A percentile compares a stretch with the other conserved stretches of the same genome.
Evolutionary conservation across 495 filamentous ascomycete genomes (phyloP).

Genomic region (Astrothelium macrocarpum): DNA sequence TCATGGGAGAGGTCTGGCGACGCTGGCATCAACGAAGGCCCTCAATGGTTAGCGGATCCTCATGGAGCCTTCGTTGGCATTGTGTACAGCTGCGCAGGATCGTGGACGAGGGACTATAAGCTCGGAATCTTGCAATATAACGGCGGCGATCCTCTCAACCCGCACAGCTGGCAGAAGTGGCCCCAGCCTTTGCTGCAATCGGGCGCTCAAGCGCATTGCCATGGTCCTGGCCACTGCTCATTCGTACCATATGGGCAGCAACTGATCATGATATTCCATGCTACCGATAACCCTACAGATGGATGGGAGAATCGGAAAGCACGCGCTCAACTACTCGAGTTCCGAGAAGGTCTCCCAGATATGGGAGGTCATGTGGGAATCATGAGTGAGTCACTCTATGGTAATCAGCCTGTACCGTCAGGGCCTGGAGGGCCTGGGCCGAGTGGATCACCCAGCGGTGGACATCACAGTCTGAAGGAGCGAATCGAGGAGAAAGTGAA

Average conservation of each 20-base stretch:
- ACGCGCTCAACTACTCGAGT: slow-evolving; percentile 25
- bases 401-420: neutral
- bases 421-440: neutral
- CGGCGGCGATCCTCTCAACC: slow-evolving; percentile 25
- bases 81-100: slow-evolving; percentile 26
- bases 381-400: neutral
- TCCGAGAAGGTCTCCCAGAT: slow-evolving; percentile 16
- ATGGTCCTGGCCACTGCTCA: slow-evolving; percentile 30
- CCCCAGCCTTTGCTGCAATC: slow-evolving; percentile 20
- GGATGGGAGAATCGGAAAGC: slow-evolving; percentile 28
- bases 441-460: neutral
- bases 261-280: slow-evolving; percentile 28
- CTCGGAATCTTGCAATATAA: slow-evolving; percentile 24
- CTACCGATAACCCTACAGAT: slow-evolving; percentile 25
- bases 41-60: slow-evolving; percentile 26
- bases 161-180: slow-evolving; percentile 22
- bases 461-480: neutral
- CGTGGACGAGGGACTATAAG: slow-evolving; percentile 30
- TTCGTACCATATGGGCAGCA: slow-evolving; percentile 24
- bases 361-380: slow-evolving; percentile 20
- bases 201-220: slow-evolving; percentile 14
- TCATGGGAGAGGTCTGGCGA: slow-evolving; percentile 25
- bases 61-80: slow-evolving; percentile 25
- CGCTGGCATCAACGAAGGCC: slow-evolving; percentile 30
- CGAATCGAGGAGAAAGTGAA: neutral